These are phyloP conservation scores for Daldinia loculata DNA, from an alignment of 495 filamentous ascomycete species.

Conservation along the genomic window DNA sequence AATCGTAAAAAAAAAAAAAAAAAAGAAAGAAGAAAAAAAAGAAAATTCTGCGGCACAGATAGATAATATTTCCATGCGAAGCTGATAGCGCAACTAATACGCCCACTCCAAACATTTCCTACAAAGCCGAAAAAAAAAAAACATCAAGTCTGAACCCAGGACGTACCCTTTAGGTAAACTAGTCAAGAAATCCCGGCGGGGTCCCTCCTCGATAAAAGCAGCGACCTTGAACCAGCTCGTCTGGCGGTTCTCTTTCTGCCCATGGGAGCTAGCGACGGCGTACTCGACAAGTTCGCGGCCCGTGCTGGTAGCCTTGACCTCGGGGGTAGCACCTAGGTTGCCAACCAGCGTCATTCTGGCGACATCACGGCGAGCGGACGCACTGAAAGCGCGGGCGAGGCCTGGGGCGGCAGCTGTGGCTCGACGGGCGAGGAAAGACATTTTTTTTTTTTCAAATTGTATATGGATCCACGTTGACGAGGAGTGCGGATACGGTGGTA, in stretches of 20 bases:
- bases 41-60: background rate
- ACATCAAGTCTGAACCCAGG: background rate
- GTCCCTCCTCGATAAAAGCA: slow-evolving; percentile 68
- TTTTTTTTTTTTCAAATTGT: background rate
- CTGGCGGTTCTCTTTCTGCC: slow-evolving; percentile 66
- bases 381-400: slow-evolving; percentile 63
- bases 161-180: slow-evolving; percentile 81
- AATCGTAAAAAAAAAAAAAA: background rate
- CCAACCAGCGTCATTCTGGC: slow-evolving; percentile 75
- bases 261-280: slow-evolving; percentile 66
- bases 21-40: background rate
- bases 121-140: background rate
- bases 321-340: slow-evolving; percentile 74
- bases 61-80: background rate
- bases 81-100: background rate
- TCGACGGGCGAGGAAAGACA: slow-evolving; percentile 53
- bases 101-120: background rate
- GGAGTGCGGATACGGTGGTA: background rate
- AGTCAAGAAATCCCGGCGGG: slow-evolving; percentile 69
- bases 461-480: background rate
- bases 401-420: slow-evolving; percentile 51
- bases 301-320: slow-evolving; percentile 69
- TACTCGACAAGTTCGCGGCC: slow-evolving; percentile 76
- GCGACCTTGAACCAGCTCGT: slow-evolving; percentile 82
- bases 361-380: slow-evolving; percentile 65